Evolutionary conservation across 23 red algal species (phyloP).

Genomic region (Gracilariopsis chorda): DNA sequence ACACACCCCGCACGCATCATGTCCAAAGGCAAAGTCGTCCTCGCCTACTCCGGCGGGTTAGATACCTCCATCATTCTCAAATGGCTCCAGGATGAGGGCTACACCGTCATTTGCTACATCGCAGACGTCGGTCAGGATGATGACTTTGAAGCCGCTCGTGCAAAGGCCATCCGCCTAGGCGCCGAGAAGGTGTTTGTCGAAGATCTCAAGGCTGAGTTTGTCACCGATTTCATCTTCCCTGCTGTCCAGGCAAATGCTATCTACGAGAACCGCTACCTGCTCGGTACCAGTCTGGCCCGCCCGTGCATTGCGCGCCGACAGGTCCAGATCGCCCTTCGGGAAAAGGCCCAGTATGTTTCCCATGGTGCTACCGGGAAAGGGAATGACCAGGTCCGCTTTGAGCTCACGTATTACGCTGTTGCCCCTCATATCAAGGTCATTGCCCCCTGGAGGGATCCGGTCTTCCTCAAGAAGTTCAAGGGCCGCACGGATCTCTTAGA

Average conservation of each 20-base stretch:
- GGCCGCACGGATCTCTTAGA: slow-evolving; percentile 85
- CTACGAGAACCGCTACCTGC: slow-evolving; percentile 94
- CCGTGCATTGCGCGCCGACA: slow-evolving; percentile 95
- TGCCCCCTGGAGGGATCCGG: slow-evolving; percentile 85
- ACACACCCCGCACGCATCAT: too few relatives aligned
- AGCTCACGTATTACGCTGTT: slow-evolving; percentile 87
- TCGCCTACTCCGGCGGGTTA: slow-evolving; percentile 96
- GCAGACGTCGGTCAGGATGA: slow-evolving; percentile 97
- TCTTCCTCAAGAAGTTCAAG: slow-evolving; percentile 74
- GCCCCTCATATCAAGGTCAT: slow-evolving; percentile 88
- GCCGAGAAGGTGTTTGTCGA: slow-evolving; percentile 90
- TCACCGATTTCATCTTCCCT: slow-evolving; percentile 93
- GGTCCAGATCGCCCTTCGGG: slow-evolving; percentile 77
- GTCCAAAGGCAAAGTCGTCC: slow-evolving; percentile 91
- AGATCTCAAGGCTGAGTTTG: slow-evolving; percentile 84
- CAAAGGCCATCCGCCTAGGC: slow-evolving; percentile 77
- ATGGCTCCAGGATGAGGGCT: slow-evolving; percentile 91
- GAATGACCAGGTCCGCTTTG: slow-evolving; percentile 99
- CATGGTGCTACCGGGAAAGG: slow-evolving; percentile 98
- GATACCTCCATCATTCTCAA: slow-evolving; percentile 99
- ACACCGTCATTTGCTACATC: slow-evolving; percentile 90
- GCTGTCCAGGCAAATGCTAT: slow-evolving; percentile 95
- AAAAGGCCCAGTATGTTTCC: slow-evolving; percentile 79
- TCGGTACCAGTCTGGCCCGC: slow-evolving; percentile 90
- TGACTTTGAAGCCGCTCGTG: slow-evolving; percentile 81